Evolutionary conservation across 2,329 filamentous ascomycete genomes (phyloP), one percentile per base, ranked within the genome.

Genomic region (Talaromyces amestolkiae): DNA sequence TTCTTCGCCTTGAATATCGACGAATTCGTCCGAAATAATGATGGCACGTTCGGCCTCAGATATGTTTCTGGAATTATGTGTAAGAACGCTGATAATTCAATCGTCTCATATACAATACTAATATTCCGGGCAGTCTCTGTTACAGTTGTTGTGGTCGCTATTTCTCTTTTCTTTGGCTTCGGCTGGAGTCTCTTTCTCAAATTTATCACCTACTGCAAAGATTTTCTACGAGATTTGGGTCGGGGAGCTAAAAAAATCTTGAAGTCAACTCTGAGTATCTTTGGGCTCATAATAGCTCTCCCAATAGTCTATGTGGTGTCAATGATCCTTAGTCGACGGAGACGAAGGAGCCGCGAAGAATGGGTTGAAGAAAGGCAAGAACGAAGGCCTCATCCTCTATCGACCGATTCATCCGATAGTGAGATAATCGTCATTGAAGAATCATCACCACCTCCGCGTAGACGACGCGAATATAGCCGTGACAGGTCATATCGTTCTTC

Each of bases 1-100:
- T 61, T 61, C 43, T 39, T 61, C 41, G 39, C 39, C n/a, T 39
- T 61, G 27, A 47, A 61, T 33, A 49, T 61, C 24, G 59, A 31
- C 59, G 43, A 61, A 61, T 61, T 61, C 49, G 31, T 35, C 43
- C 59, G 59, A 61, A 61, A 61, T 19, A 19, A 31, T 24, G 31
- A 61, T 31, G 59, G 59, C 47, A 47, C 39, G 27, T 51, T 61
- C 17, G 19, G 59, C 27, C 31, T 61, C 24, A 49, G 8, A 49
- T 49, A 49, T 24, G 45, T 49, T 17, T 24, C 45, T 24, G 45
- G 22, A 49, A 49, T 49, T 3, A 49, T 49, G 45, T 15, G 45
- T 49, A 49, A 49, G 45, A 15, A 8, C 11, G 4, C 22, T 10
- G 15, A 24, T 49, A 15, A 27, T 13, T 8, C 13, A 24, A 7